A percentile compares a stretch with the other conserved stretches of the same genome.
These are phyloP conservation scores for Ophiocordyceps robertsii DNA, from an alignment of 2,329 filamentous ascomycete genomes.

Conservation along the genomic window DNA sequence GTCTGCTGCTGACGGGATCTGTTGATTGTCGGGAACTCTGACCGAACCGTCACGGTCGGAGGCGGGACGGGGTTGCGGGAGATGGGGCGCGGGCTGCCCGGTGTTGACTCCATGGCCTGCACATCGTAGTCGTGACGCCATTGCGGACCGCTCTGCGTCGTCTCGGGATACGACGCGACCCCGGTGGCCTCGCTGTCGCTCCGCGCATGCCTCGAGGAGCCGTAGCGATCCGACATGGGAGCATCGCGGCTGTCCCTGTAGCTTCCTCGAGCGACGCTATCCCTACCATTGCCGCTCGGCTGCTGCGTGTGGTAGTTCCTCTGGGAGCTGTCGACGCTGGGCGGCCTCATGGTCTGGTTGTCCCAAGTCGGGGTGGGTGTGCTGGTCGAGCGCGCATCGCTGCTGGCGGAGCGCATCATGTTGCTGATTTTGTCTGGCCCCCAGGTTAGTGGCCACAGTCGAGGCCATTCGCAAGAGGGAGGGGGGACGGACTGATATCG, in stretches of 20 bases:
- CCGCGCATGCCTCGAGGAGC: conserved; percentile 46
- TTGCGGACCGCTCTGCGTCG: conserved; percentile 52
- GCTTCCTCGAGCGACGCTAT: conserved; percentile 24
- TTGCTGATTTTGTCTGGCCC: conserved; percentile 82
- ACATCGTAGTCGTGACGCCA: conserved; percentile 89
- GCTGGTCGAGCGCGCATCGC: conserved; percentile 42
- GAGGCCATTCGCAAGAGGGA: conserved; percentile 8
- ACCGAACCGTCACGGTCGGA: conserved; percentile 85
- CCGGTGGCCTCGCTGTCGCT: conserved; percentile 71
- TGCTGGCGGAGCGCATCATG: conserved; percentile 69
- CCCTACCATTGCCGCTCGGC: conserved; percentile 10
- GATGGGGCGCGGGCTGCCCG: conserved; percentile 58
- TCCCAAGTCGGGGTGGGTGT: conserved; percentile 58
- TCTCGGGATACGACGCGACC: conserved; percentile 62
- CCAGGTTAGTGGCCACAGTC: neutral
- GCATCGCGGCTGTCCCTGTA: conserved; percentile 37
- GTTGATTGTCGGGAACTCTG: conserved; percentile 90
- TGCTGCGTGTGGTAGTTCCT: conserved; percentile 20
- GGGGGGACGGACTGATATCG: conserved; percentile 56
- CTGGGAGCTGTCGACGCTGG: conserved; percentile 31
- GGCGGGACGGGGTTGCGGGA: conserved; percentile 79
- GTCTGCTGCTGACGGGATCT: conserved; percentile 89
- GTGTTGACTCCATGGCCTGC: conserved; percentile 84
- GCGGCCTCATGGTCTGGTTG: conserved; percentile 39
- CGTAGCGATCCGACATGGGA: conserved; percentile 29